A percentile compares a stretch with the other conserved stretches of the same genome.
These are phyloP conservation scores for Talinum fruticosum DNA, from an alignment of 148 eudicot genomes.

Conservation along the genomic window DNA sequence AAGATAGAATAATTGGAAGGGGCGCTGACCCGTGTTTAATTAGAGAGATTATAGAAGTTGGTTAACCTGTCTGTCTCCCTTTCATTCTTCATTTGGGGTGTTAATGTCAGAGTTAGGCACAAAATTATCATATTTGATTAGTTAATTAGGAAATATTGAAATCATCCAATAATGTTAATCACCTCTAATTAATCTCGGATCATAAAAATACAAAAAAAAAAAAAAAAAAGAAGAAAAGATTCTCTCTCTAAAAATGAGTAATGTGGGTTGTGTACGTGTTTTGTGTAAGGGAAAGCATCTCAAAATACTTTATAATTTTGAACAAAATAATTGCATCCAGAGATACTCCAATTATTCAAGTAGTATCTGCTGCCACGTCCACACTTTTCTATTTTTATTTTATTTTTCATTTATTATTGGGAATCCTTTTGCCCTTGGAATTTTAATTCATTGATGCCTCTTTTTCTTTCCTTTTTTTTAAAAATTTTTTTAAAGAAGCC, in stretches of 20 bases:
- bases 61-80: background rate
- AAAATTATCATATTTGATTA: too few relatives aligned
- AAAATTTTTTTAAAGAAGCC: background rate
- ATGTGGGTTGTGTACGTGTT: slow-evolving; percentile 14
- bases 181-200: background rate
- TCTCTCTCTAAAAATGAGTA: background rate
- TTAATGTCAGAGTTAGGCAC: background rate
- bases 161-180: background rate
- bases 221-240: background rate
- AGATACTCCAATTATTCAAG: background rate
- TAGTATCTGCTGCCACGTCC: slow-evolving; percentile 7
- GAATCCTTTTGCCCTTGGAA: background rate
- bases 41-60: background rate
- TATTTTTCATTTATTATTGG: background rate
- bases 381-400: too few relatives aligned
- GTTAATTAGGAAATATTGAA: slow-evolving; percentile 1
- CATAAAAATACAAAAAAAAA: background rate
- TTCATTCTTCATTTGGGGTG: background rate
- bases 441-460: background rate
- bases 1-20: background rate
- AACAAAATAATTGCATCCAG: background rate
- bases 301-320: background rate
- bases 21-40: background rate
- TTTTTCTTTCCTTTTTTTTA: background rate
- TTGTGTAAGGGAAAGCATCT: background rate